Conservation (phyloP, 257 asterid genomes). For the Nicotiana sylvestris region DNA sequence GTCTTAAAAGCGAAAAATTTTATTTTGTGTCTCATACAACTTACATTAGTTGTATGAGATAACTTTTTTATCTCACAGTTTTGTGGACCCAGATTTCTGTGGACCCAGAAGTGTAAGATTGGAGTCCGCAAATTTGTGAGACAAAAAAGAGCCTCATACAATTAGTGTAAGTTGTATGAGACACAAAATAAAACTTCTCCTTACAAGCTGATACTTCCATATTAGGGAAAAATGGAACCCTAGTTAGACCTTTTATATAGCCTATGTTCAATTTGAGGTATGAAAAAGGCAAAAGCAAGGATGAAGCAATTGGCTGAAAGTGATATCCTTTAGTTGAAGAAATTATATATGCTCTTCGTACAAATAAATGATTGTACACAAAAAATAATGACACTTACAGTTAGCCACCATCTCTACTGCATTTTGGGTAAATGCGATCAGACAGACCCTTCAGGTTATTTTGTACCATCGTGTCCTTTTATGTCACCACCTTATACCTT, state of each 20-base stretch:
- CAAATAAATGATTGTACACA: not conserved
- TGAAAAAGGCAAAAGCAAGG: constrained; percentile 19
- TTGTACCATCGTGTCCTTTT: not conserved
- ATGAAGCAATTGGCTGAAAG: constrained; percentile 2
- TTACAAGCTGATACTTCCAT: not conserved
- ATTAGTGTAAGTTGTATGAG: too few species aligned
- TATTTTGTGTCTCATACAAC: too few species aligned
- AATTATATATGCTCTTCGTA: constrained; percentile 1
- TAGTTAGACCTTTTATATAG: not conserved
- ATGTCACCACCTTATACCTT: not conserved
- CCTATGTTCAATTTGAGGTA: not conserved
- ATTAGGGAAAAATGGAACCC: constrained; percentile 3
- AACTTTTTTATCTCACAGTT: too few species aligned
- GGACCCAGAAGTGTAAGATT: too few species aligned
- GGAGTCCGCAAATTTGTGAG: too few species aligned
- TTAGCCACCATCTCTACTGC: not conserved
- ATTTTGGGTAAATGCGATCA: not conserved
- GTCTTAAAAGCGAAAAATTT: not conserved
- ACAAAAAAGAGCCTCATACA: too few species aligned
- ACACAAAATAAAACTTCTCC: too few species aligned
- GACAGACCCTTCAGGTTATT: not conserved
- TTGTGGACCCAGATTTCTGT: too few species aligned
- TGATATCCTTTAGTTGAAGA: constrained; percentile 3
- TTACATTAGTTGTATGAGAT: too few species aligned
- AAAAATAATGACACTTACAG: not conserved